Conservation (phyloP, 1,284 basidiomycete species). For the Paramarasmius palmivorus region DNA sequence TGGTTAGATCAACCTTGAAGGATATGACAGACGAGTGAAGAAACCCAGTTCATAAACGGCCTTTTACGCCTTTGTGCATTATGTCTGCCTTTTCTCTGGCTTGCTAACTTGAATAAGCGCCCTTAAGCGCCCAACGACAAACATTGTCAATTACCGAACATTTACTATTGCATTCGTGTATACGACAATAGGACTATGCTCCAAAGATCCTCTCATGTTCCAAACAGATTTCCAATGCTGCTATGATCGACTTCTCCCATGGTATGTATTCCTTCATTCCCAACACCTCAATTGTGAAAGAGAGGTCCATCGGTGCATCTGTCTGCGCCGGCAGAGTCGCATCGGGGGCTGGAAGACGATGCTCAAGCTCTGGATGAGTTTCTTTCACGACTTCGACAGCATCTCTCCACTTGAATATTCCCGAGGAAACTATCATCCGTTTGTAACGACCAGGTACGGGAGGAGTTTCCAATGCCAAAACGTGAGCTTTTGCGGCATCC, state of each 20-base stretch:
- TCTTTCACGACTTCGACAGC: slow-evolving; percentile 1
- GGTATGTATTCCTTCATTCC: slow-evolving; percentile 9
- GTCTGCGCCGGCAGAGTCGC: not conserved
- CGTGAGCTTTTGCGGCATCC: slow-evolving; percentile 9
- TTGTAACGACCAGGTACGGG: slow-evolving; percentile 10
- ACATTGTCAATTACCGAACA: too few relatives aligned
- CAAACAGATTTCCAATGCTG: slow-evolving; percentile 5
- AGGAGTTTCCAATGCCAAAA: slow-evolving; percentile 6
- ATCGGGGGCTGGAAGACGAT: slow-evolving; percentile 3
- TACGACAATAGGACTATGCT: too few relatives aligned
- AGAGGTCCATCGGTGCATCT: slow-evolving; percentile 11
- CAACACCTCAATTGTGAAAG: slow-evolving; percentile 9
- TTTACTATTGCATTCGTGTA: too few relatives aligned
- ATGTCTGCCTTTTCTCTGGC: too few relatives aligned
- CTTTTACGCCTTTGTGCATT: too few relatives aligned
- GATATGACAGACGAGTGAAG: too few relatives aligned
- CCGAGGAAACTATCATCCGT: slow-evolving; percentile 4
- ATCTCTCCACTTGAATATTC: slow-evolving; percentile 6
- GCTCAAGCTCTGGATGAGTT: slow-evolving; percentile 9
- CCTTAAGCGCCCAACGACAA: too few relatives aligned
- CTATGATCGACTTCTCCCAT: slow-evolving; percentile 11
- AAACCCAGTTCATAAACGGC: too few relatives aligned
- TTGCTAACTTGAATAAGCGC: too few relatives aligned
- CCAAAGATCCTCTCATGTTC: slow-evolving; percentile 5
- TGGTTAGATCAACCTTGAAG: too few relatives aligned